A percentile compares a stretch with the other conserved stretches of the same genome.
Evolutionary conservation across 129 eudicot genomes (phyloP).

Genomic region (Tagetes erecta): DNA sequence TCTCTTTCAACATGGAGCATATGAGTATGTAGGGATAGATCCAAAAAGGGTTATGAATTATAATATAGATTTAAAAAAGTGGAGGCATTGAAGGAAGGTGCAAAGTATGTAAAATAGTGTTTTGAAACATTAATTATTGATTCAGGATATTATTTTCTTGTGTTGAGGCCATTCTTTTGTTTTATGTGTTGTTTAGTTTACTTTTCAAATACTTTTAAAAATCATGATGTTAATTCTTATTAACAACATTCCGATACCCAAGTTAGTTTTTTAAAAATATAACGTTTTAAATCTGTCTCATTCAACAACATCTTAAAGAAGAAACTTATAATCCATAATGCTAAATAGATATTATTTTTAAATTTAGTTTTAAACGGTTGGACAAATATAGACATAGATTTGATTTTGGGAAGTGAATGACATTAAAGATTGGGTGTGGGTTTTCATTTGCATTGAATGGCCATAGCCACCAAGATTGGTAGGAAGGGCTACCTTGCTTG

Average conservation of each 20-base stretch:
- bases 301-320: no score
- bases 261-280: no score
- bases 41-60: slow-evolving; percentile 55
- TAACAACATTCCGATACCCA: no score
- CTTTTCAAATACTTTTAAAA: slow-evolving; percentile 4
- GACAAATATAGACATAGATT: slow-evolving; percentile 3
- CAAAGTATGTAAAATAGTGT: slow-evolving; percentile 50
- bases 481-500: not conserved
- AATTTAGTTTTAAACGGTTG: not conserved
- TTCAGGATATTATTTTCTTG: slow-evolving; percentile 39
- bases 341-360: slow-evolving; percentile 31
- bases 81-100: slow-evolving; percentile 55
- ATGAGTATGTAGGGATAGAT: slow-evolving; percentile 56
- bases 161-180: slow-evolving; percentile 54
- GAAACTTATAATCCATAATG: not conserved
- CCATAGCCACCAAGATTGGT: slow-evolving; percentile 12
- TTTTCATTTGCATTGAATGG: slow-evolving; percentile 29
- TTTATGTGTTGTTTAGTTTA: slow-evolving; percentile 52
- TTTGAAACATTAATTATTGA: slow-evolving; percentile 36
- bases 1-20: slow-evolving; percentile 37
- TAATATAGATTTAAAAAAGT: slow-evolving; percentile 27
- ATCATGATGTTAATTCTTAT: no score
- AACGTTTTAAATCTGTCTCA: no score
- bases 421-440: slow-evolving; percentile 12
- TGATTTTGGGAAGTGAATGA: slow-evolving; percentile 24